Evolutionary conservation across 2,329 filamentous ascomycete species (phyloP).

Genomic region (Pleoardoris graminearum): DNA sequence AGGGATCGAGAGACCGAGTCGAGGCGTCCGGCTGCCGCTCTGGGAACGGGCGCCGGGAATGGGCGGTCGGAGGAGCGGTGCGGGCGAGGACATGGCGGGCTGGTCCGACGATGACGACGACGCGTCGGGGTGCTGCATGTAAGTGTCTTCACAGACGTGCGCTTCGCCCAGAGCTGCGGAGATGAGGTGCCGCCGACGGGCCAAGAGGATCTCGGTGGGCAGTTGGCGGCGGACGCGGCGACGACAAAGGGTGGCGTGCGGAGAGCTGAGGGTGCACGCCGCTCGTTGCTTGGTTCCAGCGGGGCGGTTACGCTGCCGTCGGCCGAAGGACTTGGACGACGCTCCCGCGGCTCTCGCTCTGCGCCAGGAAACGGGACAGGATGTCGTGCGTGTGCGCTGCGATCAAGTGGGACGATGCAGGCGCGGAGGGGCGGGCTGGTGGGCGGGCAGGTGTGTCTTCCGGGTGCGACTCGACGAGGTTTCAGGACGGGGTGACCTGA

Average conservation of each 20-base stretch:
- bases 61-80: constrained; percentile 80
- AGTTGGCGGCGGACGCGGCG: constrained; percentile 13
- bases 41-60: constrained; percentile 67
- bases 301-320: constrained; percentile 32
- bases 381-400: constrained; percentile 9
- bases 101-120: constrained; percentile 23
- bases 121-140: constrained; percentile 33
- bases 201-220: neutral
- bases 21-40: constrained; percentile 67
- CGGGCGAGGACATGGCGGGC: constrained; percentile 71
- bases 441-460: neutral
- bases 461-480: constrained; percentile 23
- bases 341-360: constrained; percentile 17
- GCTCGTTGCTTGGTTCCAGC: constrained; percentile 31
- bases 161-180: neutral
- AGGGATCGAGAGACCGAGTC: constrained; percentile 87
- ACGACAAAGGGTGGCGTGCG: constrained; percentile 21
- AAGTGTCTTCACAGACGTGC: constrained; percentile 12
- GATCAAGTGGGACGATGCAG: constrained; percentile 22
- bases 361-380: neutral
- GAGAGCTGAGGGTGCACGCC: constrained; percentile 26
- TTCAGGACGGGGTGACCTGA: constrained; percentile 24
- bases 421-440: neutral
- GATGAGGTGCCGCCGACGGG: neutral
- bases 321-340: constrained; percentile 34